Evolutionary conservation across 2,329 filamentous ascomycete species (phyloP), one percentile per base, ranked within the genome.

Genomic region (Fusarium sacchari): DNA sequence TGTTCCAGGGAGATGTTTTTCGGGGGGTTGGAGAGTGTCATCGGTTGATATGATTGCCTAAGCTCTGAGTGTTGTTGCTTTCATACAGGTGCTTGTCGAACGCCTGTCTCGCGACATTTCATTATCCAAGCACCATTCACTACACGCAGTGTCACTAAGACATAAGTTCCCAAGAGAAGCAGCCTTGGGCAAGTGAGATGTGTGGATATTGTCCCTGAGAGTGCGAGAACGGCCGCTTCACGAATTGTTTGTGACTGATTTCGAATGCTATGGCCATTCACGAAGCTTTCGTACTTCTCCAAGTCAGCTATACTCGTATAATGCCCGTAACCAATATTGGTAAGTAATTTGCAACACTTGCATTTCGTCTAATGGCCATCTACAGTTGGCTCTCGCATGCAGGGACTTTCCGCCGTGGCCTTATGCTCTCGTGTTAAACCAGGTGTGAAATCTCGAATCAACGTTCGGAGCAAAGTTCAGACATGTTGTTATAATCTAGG

Each of bases 1-100:
- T 6, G n/a, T 15, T 20, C 6, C 3, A 20, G 14, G 4, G 24
- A 4, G n/a, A 5, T 4, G 9, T 15, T 11, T 20, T 52, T 3
- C 12, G 11, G 37, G 12, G 36, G 22, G 13, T n/a, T n/a, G 14
- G 11, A 18, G 32, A 50, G 14, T n/a, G 30, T 22, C 22, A 10
- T n/a, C 9, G 3, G 28, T 11, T 37, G 12, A 11, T 7, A 15
- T 30, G 15, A 36, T 20, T n/a, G 32, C 24, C 15, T 15, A 49
- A 18, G 20, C 4, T 10, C 12, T 32, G 22, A 26, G 5, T 32
- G n/a, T 8, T n/a, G 13, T 17, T 17, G 24, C 11, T 14, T 5
- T 28, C 18, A 13, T 28, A 30, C 32, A 36, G 26, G 30, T 18
- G 18, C 24, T 9, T 18, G 49, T 28, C 42, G 2, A 58, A n/a